Conservation (phyloP, 768 basidiomycete species). For the Boletus fagicola region DNA sequence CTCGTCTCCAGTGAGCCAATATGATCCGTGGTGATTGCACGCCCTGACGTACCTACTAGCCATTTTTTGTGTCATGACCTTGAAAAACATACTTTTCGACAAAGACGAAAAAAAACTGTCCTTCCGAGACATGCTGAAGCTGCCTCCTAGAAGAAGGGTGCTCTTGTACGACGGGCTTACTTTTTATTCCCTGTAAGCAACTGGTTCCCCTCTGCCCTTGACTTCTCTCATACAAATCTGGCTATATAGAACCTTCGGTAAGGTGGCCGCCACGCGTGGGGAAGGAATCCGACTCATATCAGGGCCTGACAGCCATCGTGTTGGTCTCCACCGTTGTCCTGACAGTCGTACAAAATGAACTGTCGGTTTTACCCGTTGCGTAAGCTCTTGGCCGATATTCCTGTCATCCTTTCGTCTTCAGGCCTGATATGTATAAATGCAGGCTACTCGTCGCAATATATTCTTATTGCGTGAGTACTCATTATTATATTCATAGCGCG, state of each 20-base stretch:
- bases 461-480: slow-evolving; percentile 22
- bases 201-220: not conserved
- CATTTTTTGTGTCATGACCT: slow-evolving; percentile 17
- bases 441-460: slow-evolving; percentile 19
- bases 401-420: not conserved
- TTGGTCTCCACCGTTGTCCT: slow-evolving; percentile 18
- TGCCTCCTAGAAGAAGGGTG: not conserved
- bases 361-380: slow-evolving; percentile 15
- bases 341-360: slow-evolving; percentile 10
- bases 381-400: slow-evolving; percentile 1
- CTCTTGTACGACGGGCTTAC: slow-evolving; percentile 14
- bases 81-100: slow-evolving; percentile 9
- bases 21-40: not conserved
- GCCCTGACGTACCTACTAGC: slow-evolving; percentile 10
- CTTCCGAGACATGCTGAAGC: not conserved
- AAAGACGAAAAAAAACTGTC: not conserved
- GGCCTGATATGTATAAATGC: slow-evolving; percentile 6
- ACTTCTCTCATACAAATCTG: not conserved
- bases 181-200: slow-evolving; percentile 19
- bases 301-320: slow-evolving; percentile 8
- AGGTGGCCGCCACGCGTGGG: not conserved
- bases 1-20: slow-evolving; percentile 17
- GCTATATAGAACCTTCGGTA: slow-evolving; percentile 19
- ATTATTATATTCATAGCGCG: not conserved
- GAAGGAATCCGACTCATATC: not conserved